A percentile compares a stretch with the other conserved stretches of the same genome.
Evolutionary conservation across 148 eudicot genomes (phyloP).

Genomic region (Agrostemma githago): DNA sequence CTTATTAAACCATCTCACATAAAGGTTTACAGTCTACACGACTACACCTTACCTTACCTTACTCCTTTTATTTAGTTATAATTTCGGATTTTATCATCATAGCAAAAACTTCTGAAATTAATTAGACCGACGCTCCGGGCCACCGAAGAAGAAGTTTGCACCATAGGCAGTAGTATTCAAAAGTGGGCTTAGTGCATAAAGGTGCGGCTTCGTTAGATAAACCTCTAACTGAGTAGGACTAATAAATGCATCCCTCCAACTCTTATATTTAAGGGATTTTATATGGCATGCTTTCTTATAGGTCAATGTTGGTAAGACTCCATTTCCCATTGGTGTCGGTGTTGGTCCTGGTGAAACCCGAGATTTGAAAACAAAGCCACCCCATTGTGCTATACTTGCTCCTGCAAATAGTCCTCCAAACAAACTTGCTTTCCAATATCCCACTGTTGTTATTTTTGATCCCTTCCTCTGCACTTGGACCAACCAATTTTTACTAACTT

Average conservation of each 20-base stretch:
- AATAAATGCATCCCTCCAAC: background rate
- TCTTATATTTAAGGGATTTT: background rate
- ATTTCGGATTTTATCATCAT: too few species aligned
- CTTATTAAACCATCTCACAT: too few species aligned
- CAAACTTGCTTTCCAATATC: background rate
- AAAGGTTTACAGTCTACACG: too few species aligned
- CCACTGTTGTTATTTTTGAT: background rate
- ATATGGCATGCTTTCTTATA: background rate
- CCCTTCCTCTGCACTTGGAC: background rate
- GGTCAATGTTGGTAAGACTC: background rate
- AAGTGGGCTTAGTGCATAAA: background rate
- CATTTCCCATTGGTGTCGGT: slow-evolving; percentile 9
- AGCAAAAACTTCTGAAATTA: too few species aligned
- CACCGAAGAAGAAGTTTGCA: background rate
- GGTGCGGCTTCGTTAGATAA: background rate
- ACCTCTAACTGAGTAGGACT: background rate
- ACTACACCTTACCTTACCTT: too few species aligned
- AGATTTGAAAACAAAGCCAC: background rate
- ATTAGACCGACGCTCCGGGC: background rate
- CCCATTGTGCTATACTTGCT: background rate
- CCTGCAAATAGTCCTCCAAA: background rate
- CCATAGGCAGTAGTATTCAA: background rate
- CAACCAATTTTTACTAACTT: background rate
- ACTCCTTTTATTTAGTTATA: background rate
- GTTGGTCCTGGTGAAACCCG: background rate